Evolutionary conservation across 2,329 filamentous ascomycete species (phyloP), one percentile per base, ranked within the genome.

Genomic region (Macroventuria anomochaeta): DNA sequence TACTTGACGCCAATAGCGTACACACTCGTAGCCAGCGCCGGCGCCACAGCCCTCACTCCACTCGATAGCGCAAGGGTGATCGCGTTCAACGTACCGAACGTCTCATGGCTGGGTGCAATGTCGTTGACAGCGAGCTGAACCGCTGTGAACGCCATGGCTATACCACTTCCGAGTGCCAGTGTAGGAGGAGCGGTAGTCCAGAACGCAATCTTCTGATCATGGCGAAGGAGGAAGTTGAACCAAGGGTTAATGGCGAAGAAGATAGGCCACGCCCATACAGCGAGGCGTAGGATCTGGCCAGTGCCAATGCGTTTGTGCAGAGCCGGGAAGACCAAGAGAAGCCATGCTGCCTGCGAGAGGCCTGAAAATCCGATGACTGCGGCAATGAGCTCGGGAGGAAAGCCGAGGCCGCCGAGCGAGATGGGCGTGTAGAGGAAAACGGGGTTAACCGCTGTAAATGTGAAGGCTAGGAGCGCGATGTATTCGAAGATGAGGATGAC

Each of bases 41-140:
- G 90, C 0, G 82, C 81, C 33, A 93, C 78, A 0, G 89, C 82
- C 12, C 90, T 80, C 25, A 90, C 76, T 0, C 77, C 86, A 58
- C 85, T 86, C 0, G 79, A 74, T 0, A 85, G 65, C 0, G 88
- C 88, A 52, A 93, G 76, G 0, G 84, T 82, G 1, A 91, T 63
- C 0, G 87, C 87, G 62, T 93, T 93, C 23, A 95, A 76, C 0
- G 85, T 91, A 0, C 87, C 89, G 8, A 93, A 77, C 0, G 85
- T 82, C 34, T 79, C 77, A 1, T 84, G 81, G 8, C 80, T 84
- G 0, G 90, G 90, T 0, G 86, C 81, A 2, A 89, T 83, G 53
- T 93, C 88, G 71, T 93, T 93, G 26, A 93, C 68, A 0, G 85
- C 85, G 7, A 93, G 84, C 76, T 93, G 89, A 0, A 87, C 81